Conservation (phyloP, 768 basidiomycete species). For the Leucosporidium yakuticum region DNA sequence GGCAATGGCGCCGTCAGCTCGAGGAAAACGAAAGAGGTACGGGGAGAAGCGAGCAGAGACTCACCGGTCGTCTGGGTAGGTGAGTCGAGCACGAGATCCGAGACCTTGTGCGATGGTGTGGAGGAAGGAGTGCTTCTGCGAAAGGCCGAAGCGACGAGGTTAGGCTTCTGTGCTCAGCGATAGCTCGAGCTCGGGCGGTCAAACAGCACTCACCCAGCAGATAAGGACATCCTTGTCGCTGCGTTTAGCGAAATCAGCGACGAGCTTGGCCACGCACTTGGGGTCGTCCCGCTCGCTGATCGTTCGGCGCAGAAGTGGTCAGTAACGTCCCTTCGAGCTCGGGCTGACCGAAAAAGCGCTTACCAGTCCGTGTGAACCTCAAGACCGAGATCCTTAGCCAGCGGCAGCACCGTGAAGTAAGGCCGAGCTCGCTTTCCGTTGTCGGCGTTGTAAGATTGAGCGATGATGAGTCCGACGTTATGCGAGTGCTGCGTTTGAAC, state of each 20-base stretch:
- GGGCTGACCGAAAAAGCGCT: not conserved
- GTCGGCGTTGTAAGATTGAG: slow-evolving; percentile 22
- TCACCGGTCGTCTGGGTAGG: slow-evolving; percentile 31
- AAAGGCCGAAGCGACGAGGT: not conserved
- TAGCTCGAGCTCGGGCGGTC: fast-evolving
- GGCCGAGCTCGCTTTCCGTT: slow-evolving; percentile 17
- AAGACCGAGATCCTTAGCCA: slow-evolving; percentile 26
- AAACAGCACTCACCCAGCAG: slow-evolving; percentile 26
- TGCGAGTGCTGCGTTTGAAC: not conserved
- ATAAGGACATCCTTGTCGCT: slow-evolving; percentile 25
- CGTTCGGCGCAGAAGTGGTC: not conserved
- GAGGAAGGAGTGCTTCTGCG: slow-evolving; percentile 31
- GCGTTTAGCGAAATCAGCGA: slow-evolving; percentile 11
- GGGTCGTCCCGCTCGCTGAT: slow-evolving; percentile 21
- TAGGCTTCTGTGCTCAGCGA: too few relatives aligned
- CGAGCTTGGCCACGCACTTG: slow-evolving; percentile 16
- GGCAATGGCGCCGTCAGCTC: too few relatives aligned
- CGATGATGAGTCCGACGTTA: slow-evolving; percentile 30
- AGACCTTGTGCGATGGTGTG: slow-evolving; percentile 17
- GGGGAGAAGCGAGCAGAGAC: not conserved
- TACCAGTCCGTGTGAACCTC: slow-evolving; percentile 21
- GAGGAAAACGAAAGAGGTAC: too few relatives aligned
- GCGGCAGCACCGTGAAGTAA: slow-evolving; percentile 27
- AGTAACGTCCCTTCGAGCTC: not conserved
- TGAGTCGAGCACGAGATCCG: not conserved